Percentiles rank a stretch among this genome's conserved stretches.
These are phyloP conservation scores for Macroventuria anomochaeta DNA, from an alignment of 2,329 filamentous ascomycete genomes.

Conservation along the genomic window DNA sequence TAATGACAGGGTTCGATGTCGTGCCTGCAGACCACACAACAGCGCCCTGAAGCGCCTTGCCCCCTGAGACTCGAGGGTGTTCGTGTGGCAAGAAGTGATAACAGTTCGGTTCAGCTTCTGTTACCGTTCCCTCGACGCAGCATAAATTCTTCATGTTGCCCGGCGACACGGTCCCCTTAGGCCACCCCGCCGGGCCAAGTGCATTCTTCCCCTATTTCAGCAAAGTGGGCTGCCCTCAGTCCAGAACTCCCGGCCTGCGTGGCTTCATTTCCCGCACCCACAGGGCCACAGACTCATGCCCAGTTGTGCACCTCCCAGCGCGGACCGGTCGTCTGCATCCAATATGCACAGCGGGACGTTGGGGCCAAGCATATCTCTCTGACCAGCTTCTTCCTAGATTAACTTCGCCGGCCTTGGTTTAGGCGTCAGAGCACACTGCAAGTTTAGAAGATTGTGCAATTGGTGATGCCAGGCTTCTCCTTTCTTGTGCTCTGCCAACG, in stretches of 20 bases:
- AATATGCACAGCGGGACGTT: slow-evolving; percentile 21
- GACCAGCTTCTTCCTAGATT: slow-evolving; percentile 23
- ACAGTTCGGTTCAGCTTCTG: slow-evolving; percentile 3
- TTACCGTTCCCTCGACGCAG: slow-evolving; percentile 8
- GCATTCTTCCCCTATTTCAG: slow-evolving; percentile 22
- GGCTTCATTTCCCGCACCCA: slow-evolving; percentile 42
- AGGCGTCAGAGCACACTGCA: slow-evolving; percentile 16
- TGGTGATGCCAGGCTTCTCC: slow-evolving; percentile 20
- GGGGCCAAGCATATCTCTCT: slow-evolving; percentile 16
- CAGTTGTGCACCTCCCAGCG: slow-evolving; percentile 33
- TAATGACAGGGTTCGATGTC: slow-evolving; percentile 22
- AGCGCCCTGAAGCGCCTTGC: slow-evolving; percentile 26
- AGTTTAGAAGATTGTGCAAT: slow-evolving; percentile 24
- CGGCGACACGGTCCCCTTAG: slow-evolving; percentile 9
- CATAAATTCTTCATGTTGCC: slow-evolving; percentile 18
- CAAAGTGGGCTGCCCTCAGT: slow-evolving; percentile 21
- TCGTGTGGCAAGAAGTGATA: slow-evolving; percentile 2
- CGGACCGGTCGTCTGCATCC: slow-evolving; percentile 28
- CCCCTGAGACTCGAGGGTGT: slow-evolving; percentile 25
- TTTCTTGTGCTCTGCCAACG: slow-evolving; percentile 4
- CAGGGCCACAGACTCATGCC: slow-evolving; percentile 35
- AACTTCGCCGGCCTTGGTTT: slow-evolving; percentile 21
- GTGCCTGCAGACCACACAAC: slow-evolving; percentile 23
- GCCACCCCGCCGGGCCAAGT: slow-evolving; percentile 11
- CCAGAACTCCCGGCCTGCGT: slow-evolving; percentile 29